These are phyloP conservation scores for Sclerotinia glacialis DNA, from an alignment of 2,329 filamentous ascomycete species.

Conservation along the genomic window DNA sequence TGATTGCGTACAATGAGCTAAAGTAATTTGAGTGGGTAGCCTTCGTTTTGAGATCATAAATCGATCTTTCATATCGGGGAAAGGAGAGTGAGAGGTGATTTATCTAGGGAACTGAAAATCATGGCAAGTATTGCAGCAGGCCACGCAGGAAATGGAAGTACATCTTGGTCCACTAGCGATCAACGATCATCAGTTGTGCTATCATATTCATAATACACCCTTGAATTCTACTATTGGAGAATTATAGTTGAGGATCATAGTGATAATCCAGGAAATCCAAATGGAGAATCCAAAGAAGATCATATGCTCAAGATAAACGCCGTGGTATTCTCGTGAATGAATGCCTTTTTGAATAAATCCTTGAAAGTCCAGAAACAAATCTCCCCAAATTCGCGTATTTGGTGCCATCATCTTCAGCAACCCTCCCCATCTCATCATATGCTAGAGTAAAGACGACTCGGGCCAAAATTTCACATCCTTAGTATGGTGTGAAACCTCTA, in stretches of 20 bases:
- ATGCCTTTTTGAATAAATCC: not conserved
- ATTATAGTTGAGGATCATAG: not conserved
- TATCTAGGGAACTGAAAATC: not conserved
- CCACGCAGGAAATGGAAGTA: not conserved
- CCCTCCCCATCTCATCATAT: slow-evolving; percentile 7
- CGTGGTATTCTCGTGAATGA: slow-evolving; percentile 13
- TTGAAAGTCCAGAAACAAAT: slow-evolving; percentile 6
- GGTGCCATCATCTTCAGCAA: slow-evolving; percentile 4
- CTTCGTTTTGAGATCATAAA: not conserved
- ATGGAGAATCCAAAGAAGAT: slow-evolving; percentile 7
- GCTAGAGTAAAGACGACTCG: not conserved
- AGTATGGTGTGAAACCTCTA: slow-evolving; percentile 65
- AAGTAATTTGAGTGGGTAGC: not conserved
- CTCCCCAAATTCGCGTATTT: slow-evolving; percentile 1
- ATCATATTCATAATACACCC: not conserved
- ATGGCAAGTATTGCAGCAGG: not conserved
- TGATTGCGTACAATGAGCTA: not conserved
- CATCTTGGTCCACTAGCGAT: not conserved
- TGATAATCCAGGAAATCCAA: not conserved
- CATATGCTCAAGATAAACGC: slow-evolving; percentile 11
- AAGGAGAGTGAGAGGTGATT: not conserved
- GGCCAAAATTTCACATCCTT: slow-evolving; percentile 32
- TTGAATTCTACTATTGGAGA: not conserved
- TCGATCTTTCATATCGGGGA: not conserved
- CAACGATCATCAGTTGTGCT: not conserved